Conservation (phyloP, 2,329 filamentous ascomycete species). For the Fusarium continuum region DNA sequence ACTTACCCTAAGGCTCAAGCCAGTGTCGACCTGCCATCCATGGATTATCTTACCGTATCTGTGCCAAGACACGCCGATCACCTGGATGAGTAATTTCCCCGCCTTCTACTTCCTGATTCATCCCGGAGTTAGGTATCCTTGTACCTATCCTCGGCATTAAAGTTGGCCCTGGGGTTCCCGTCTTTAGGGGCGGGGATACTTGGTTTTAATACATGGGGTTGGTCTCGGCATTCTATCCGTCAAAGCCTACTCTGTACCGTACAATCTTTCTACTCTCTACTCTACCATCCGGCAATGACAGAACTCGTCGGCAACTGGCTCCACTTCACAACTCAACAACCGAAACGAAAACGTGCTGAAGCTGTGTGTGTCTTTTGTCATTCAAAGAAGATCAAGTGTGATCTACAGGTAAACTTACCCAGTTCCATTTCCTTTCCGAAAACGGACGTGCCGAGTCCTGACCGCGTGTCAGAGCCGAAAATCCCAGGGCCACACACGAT, state of each 20-base stretch:
- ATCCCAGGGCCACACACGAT: slow-evolving; percentile 37
- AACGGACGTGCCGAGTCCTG: not conserved
- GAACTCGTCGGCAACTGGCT: slow-evolving; percentile 47
- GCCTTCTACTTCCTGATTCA: not conserved
- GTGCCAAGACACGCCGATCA: not conserved
- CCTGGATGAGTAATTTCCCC: not conserved
- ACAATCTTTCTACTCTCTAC: not conserved
- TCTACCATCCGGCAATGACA: slow-evolving; percentile 38
- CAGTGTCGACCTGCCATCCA: not conserved
- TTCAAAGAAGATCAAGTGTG: slow-evolving; percentile 50
- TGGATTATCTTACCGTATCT: not conserved
- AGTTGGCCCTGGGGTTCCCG: not conserved
- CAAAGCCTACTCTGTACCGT: not conserved
- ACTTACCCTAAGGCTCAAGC: not conserved
- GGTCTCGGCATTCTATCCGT: not conserved
- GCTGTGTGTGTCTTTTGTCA: slow-evolving; percentile 45
- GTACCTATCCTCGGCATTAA: not conserved
- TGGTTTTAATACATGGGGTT: not conserved
- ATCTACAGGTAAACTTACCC: slow-evolving; percentile 40
- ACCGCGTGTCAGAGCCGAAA: slow-evolving; percentile 24
- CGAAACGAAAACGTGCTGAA: slow-evolving; percentile 47
- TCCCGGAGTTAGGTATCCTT: not conserved
- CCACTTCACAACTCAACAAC: slow-evolving; percentile 44
- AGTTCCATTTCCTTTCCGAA: not conserved
- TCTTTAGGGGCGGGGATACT: not conserved